Evolutionary conservation across 345 rosid species (phyloP), one percentile per base, ranked within the genome.

Genomic region (Fremontodendron californicum): DNA sequence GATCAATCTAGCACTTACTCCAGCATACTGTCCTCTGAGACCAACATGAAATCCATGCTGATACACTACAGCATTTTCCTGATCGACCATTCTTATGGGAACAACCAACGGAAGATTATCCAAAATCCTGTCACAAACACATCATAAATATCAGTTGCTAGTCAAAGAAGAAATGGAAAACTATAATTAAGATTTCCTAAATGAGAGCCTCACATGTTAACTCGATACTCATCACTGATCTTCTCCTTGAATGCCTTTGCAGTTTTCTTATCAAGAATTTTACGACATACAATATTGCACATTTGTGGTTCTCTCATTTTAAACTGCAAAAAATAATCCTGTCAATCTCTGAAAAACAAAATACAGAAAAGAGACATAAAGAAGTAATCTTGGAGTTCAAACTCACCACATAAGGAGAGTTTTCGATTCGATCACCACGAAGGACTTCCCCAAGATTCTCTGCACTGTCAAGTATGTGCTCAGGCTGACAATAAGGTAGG

Each of bases 391-490:
- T 29, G 25, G 23, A 52, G 42, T 18, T 42, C 16, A 29, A 70
- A 70, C 74, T 54, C 33, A 74, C 77, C 52, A 25, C 52, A 23
- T 74, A 74, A 40, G 77, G 67, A 42, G 77, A 74, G 49, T 74
- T 74, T 57, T 74, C 67, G 19, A 74, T 74, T 23, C 77, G 77
- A 58, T 74, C 77, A 7, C 77, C 77, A 23, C 77, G 77, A 39
- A 74, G 77, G 9, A 94, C 94, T 87, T 94, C 98, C 42, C 98
- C 98, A 12, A 94, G 97, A 87, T 94, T 94, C 84, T 94, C 98
- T 5, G 92, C 90, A 74, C 89, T 94, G 78, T 94, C 97, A 79
- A 94, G 84, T 46, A 94, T 89, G 2, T 29, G 39, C 3, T 79
- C 74, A 11, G 98, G 97, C 70, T 55, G 88, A 77, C 96, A 94